Evolutionary conservation across 257 asterid species (phyloP), one percentile per base, ranked within the genome.

Genomic region (Plantago elongata): DNA sequence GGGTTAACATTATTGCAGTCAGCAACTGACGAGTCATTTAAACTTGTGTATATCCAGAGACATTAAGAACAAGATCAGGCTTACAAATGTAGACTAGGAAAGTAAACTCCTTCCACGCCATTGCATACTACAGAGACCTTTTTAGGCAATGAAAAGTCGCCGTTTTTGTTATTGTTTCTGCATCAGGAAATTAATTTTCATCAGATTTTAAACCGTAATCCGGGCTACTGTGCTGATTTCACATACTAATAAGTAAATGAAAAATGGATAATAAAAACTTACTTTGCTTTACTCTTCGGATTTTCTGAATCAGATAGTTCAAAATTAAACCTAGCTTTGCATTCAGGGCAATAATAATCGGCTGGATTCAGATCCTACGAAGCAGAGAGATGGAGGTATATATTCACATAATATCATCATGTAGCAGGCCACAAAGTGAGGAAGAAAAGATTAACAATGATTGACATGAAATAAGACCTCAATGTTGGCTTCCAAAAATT

Each of bases 251-350:
- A 74, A 52, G 14, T 50, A 54, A 51, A 2, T 67, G 61, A 30
- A 27, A 13, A 50, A 51, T 16, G 63, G 62, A 59, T 13, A 71
- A 54, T 22, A 68, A 56, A 56, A 67, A 74, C 89, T 83, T 75
- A 89, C 99, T 74, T 84, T 47, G 80, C 48, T 80, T 86, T 89
- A 48, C 63, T 54, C 69, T 66, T 80, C 71, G 71, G 40, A 67
- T 75, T 83, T 60, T 93, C 99, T 55, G 97, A 83, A 81, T 93
- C 99, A 62, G 99, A 93, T 75, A 93, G 74, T 72, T 93, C 99
- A 75, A 93, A 93, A 67, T 82, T 89, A 75, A 85, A 89, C 79
- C 91, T 81, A 37, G 97, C 99, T 76, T 82, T 85, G 91, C 99
- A 93, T 86, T 87, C 99, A 61, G 97, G 99, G 78, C 99, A 93